Evolutionary conservation across 1,139 yeast species (phyloP), one percentile per base, ranked within the genome.

Genomic region (Taphrina sp.): DNA sequence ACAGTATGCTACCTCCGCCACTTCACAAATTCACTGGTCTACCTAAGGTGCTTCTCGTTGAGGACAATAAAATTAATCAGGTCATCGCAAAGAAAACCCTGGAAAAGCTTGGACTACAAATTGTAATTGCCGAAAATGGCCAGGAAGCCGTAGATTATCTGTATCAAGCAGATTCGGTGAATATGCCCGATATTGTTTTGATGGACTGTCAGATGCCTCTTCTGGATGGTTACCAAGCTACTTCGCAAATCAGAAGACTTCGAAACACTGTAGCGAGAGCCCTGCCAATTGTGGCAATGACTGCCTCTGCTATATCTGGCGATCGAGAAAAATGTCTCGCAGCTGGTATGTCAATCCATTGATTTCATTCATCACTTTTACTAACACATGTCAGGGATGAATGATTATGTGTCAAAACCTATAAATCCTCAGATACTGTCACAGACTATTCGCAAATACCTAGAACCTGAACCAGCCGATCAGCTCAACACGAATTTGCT

Each of bases 271-370:
- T 39, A 42, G 17, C 56, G 47, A 22, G 51, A 51, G n/a, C 26
- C 1, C 20, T 61, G 8, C 72, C 74, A 8, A 70, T 77, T 2
- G 74, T 79, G 16, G 82, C 82, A 12, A 67, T 78, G 62, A 78
- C 82, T 0, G 82, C 82, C 3, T 78, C 78, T 61, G 82, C 79
- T n/a, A 81, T 80, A 1, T 77, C 78, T 1, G 82, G 79, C 57
- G 82, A 79, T 61, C 67, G 79, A 43, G 72, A 74, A 57, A 69
- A 71, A 57, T 77, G 80, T 55, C 63, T 78, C 14, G 68, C 72
- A 17, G 73, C 76, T 57, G 82, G 82, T 17, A n/a, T n/a, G n/a
- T n/a, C n/a, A n/a, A n/a, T n/a, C n/a, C n/a, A n/a, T n/a, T n/a
- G n/a, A n/a, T n/a, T n/a, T n/a, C n/a, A n/a, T n/a, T n/a, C n/a